These are phyloP conservation scores for Ceratobasidium sp. DNA, from an alignment of 1,284 basidiomycete genomes.

Conservation along the genomic window DNA sequence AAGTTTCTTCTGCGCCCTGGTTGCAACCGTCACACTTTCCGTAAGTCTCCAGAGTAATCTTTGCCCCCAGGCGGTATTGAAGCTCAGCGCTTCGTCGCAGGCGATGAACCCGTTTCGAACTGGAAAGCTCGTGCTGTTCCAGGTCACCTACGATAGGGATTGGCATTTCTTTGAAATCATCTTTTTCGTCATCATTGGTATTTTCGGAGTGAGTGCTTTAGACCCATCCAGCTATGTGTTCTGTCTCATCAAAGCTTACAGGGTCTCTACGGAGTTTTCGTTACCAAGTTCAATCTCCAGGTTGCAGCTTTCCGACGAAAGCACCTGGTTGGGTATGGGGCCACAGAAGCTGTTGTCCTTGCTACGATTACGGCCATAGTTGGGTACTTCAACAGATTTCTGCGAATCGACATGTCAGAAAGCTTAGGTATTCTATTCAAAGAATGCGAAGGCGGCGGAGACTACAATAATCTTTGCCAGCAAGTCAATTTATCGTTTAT, in stretches of 20 bases:
- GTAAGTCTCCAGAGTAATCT: conserved; percentile 57
- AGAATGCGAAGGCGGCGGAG: conserved; percentile 94
- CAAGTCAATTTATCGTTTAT: conserved; percentile 54
- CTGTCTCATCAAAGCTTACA: conserved; percentile 47
- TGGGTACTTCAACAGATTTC: conserved; percentile 93
- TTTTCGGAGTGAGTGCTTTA: conserved; percentile 79
- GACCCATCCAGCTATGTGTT: neutral
- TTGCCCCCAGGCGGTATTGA: neutral
- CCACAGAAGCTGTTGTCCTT: conserved; percentile 89
- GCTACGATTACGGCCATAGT: conserved; percentile 90
- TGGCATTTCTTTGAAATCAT: conserved; percentile 99
- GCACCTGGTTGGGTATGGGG: conserved; percentile 81
- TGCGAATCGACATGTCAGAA: conserved; percentile 98
- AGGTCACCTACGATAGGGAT: conserved; percentile 95
- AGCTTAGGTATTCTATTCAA: conserved; percentile 95
- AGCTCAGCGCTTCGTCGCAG: conserved; percentile 52
- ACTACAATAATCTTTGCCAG: conserved; percentile 94
- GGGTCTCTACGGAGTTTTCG: conserved; percentile 97
- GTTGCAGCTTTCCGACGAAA: conserved; percentile 93
- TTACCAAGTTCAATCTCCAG: conserved; percentile 97
- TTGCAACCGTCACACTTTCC: conserved; percentile 94
- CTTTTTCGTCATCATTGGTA: conserved; percentile 68
- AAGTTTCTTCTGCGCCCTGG: conserved; percentile 95
- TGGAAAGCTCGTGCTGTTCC: conserved; percentile 97
- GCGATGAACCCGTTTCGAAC: conserved; percentile 99